Evolutionary conservation across 305 asterid genomes (phyloP), one percentile per base, ranked within the genome.

Genomic region (Ilex paraguariensis): DNA sequence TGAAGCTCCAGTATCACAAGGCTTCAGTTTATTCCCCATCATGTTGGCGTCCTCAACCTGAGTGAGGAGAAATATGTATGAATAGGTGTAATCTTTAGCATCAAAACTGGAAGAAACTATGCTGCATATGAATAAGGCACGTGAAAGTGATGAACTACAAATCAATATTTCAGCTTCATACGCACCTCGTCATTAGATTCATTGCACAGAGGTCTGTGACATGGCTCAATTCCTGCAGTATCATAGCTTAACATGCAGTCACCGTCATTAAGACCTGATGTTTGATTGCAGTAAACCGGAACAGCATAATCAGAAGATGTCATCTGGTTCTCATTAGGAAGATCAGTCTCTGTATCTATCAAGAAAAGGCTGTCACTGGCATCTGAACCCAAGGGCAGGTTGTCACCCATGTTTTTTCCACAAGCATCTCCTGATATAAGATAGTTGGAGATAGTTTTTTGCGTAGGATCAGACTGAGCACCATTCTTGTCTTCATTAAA

Each of bases 361-460:
- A 79, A 60, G 53, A 65, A 72, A 72, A 70, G 68, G 75, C 70
- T 73, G 59, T 72, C 82, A 61, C 71, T 65, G 51, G 53, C 63
- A 70, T 66, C 69, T 3, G 76, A 79, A 59, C 68, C 78, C 36
- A 60, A 63, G 53, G 73, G 66, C 12, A 56, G 50, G 67, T 56
- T 69, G 50, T 68, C 80, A 57, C 64, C 76, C 42, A 49, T 71
- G 60, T 65, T 77, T 67, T 64, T 72, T 70, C 65, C 69, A 39
- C 75, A 65, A 65, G 81, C 59, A 70, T 74, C 78, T 63, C 84
- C 80, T 5, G 84, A 62, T 62, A 81, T 64, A 56, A 87, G 65
- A 73, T 81, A 90, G 78, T 64, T 79, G 42, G 81, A 75, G 31
- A 93, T 91, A 13, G 96, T 87, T 79, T 74, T 93, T 66, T 93